Conservation (phyloP, 345 rosid genomes). For the Salix suchowensis region DNA sequence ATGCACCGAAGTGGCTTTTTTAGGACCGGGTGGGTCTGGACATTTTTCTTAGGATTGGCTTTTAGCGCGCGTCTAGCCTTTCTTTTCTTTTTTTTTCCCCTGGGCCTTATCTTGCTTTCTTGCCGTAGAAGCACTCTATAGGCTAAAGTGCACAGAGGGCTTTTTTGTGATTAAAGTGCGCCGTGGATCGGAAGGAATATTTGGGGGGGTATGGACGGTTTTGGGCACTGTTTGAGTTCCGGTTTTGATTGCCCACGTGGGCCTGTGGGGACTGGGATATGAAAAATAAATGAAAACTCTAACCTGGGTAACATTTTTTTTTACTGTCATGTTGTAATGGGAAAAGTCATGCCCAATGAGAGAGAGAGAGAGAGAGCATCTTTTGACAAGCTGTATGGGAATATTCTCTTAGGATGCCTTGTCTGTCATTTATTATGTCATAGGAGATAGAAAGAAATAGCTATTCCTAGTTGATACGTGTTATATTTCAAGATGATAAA, state of each 20-base stretch:
- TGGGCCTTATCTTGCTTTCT: too few relatives aligned
- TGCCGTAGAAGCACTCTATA: background rate
- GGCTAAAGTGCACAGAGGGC: slow-evolving; percentile 2
- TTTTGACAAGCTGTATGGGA: background rate
- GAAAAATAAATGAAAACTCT: background rate
- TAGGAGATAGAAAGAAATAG: background rate
- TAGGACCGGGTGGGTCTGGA: too few relatives aligned
- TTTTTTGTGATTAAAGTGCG: background rate
- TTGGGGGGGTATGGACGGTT: slow-evolving; percentile 1
- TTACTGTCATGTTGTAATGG: background rate
- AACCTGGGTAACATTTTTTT: background rate
- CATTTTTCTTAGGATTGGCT: too few relatives aligned
- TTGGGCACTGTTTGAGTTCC: slow-evolving; percentile 15
- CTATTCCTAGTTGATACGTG: background rate
- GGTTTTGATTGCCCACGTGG: slow-evolving; percentile 2
- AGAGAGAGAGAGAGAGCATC: background rate
- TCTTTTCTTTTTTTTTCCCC: too few relatives aligned
- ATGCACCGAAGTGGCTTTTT: background rate
- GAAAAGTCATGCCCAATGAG: slow-evolving; percentile 1
- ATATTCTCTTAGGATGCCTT: background rate
- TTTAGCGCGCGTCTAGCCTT: background rate
- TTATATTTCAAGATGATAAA: background rate
- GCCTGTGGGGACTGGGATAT: background rate
- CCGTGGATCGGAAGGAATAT: slow-evolving; percentile 8
- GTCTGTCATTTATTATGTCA: background rate